Base-by-base conservation (phyloP, 306 rosid genomes). In the Cucurbita moschata region DNA sequence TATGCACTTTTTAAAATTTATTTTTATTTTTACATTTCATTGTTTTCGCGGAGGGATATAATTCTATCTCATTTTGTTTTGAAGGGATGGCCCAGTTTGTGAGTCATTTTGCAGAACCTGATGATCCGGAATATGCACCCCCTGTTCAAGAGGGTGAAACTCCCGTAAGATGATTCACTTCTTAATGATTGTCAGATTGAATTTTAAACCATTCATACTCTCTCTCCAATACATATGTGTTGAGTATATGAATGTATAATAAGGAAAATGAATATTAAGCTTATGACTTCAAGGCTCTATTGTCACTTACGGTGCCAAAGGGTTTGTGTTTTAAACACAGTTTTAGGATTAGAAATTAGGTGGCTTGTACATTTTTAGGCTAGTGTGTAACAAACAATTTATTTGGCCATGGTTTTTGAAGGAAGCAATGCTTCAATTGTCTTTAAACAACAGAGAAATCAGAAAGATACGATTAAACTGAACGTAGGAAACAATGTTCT, bases 71-170 rank as follows among this genome's bases (percentile, higher is more conserved):
- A 16, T 52, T 46, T 26, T 19, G 52, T 72, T 46, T 75, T 77
- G 71, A 71, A 95, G 99, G 99, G 79, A 86, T 95, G 86, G 96
- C 91, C 3, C 96, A 95, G 71, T 95, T 89, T 62, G 96, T 91
- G 82, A 71, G 77, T 46, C 88, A 89, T 78, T 95, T 95, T 26
- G 92, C 96, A 0, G 97, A 91, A 61, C 96, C 95, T 6, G 96
- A 83, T 19, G 98, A 90, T 52, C 84, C 96, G 0, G 96, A 90
- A 82, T 94, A 94, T 80, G 47, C 90, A 59, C 90, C 87, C 0
- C 98, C 98, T 56, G 81, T 86, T 10, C 85, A 81, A 30, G 74
- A 77, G 80, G 91, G 84, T 38, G 98, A 94, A 80, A 90, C 97
- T 77, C 95, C 96, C 37, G 98, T 94, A 87, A 84, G 88, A 44